phyloP scores from a whole-genome alignment of 495 filamentous ascomycete species.

The Penicillium steckii region DNA sequence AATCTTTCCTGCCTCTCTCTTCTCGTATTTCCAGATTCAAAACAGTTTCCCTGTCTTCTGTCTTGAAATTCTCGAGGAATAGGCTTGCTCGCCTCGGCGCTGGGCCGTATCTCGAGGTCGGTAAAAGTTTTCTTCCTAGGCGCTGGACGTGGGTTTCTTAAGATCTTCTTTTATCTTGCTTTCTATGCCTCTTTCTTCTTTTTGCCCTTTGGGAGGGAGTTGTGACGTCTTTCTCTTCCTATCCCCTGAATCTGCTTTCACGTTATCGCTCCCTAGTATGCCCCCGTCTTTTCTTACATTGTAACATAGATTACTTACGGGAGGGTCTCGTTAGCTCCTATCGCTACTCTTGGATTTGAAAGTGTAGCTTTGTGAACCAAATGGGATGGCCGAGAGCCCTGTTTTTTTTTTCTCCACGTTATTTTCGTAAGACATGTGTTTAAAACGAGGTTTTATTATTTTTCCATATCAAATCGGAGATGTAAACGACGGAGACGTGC shows the following conservation, averaged over 20 bases:
- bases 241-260: slow-evolving; percentile 17
- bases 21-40: slow-evolving; percentile 6
- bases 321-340: slow-evolving; percentile 4
- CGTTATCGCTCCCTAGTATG: background rate
- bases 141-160: slow-evolving; percentile 16
- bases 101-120: slow-evolving; percentile 10
- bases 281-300: slow-evolving; percentile 14
- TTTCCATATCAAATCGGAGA: background rate
- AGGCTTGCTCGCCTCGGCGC: slow-evolving; percentile 1
- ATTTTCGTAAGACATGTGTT: background rate
- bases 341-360: slow-evolving; percentile 1
- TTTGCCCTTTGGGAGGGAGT: slow-evolving; percentile 28
- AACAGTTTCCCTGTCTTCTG: background rate
- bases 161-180: slow-evolving; percentile 13
- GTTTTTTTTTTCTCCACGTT: background rate
- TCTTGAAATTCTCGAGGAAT: slow-evolving; percentile 4
- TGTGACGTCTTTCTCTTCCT: slow-evolving; percentile 37
- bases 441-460: background rate
- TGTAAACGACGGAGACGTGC: background rate
- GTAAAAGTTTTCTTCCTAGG: slow-evolving; percentile 24
- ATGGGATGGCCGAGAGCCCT: slow-evolving; percentile 8
- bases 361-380: slow-evolving; percentile 4
- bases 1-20: slow-evolving; percentile 14
- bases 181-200: slow-evolving; percentile 8
- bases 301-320: slow-evolving; percentile 44